A percentile compares a stretch with the other conserved stretches of the same genome.
These are phyloP conservation scores for Hemileccinum rubropunctum DNA, from an alignment of 768 basidiomycete genomes.

Conservation along the genomic window DNA sequence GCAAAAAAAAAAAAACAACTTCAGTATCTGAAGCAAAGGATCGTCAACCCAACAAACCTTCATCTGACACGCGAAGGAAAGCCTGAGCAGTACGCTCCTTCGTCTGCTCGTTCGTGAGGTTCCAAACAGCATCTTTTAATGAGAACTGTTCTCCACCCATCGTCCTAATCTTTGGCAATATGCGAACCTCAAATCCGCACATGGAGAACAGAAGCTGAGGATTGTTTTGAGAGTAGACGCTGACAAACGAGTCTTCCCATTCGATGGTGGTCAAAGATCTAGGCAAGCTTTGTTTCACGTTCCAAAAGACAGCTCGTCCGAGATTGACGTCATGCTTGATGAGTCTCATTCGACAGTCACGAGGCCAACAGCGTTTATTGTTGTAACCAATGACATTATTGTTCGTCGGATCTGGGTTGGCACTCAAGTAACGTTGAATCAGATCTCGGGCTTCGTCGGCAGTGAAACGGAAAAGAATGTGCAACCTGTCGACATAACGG, in stretches of 20 bases:
- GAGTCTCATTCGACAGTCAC: constrained; percentile 97
- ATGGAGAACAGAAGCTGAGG: constrained; percentile 97
- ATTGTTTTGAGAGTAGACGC: constrained; percentile 96
- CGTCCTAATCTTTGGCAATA: constrained; percentile 93
- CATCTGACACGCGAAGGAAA: constrained; percentile 96
- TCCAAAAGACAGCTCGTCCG: constrained; percentile 98
- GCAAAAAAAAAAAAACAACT: constrained; percentile 10
- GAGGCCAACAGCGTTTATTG: constrained; percentile 99
- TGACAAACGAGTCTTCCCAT: constrained; percentile 98
- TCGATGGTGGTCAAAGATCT: constrained; percentile 97
- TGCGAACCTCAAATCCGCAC: constrained; percentile 98
- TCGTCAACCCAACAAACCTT: constrained; percentile 45
- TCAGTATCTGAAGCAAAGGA: background rate
- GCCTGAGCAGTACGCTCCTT: constrained; percentile 98
- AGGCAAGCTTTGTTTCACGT: constrained; percentile 95
- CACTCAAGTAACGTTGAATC: constrained; percentile 95
- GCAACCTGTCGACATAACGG: constrained; percentile 91
- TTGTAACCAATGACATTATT: constrained; percentile 99
- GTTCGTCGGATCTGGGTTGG: constrained; percentile 97
- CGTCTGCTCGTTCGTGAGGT: constrained; percentile 92
- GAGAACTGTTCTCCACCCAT: constrained; percentile 97
- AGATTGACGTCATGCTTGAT: constrained; percentile 99
- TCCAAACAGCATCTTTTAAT: constrained; percentile 94
- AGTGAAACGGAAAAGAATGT: constrained; percentile 96
- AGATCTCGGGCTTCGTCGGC: constrained; percentile 97